Evolutionary conservation across 2,329 filamentous ascomycete species (phyloP).

Genomic region (Proliferodiscus dingleyae): DNA sequence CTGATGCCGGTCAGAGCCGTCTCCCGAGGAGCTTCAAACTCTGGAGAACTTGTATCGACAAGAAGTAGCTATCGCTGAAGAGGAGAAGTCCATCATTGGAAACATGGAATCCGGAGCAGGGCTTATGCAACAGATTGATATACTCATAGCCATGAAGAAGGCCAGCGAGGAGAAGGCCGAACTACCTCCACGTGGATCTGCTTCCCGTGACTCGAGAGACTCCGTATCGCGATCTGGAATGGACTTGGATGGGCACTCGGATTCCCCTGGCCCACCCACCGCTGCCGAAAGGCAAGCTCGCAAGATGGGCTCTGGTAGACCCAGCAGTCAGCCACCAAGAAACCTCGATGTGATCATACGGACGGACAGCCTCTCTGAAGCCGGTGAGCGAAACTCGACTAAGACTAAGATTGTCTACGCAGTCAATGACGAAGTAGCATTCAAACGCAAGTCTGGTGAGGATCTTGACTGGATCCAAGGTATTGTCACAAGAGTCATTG

Average conservation of each 20-base stretch:
- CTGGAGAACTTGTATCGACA: too few species aligned
- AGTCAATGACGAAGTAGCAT: slow-evolving; percentile 61
- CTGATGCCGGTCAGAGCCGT: background rate
- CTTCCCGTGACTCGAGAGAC: slow-evolving; percentile 20
- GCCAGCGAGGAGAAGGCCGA: slow-evolving; percentile 22
- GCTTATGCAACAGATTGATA: slow-evolving; percentile 9
- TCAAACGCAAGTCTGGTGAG: slow-evolving; percentile 53
- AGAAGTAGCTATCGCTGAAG: slow-evolving; percentile 19
- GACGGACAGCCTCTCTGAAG: slow-evolving; percentile 21
- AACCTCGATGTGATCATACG: slow-evolving; percentile 17
- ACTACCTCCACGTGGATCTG: slow-evolving; percentile 13
- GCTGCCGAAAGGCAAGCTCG: slow-evolving; percentile 26
- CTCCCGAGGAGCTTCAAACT: background rate
- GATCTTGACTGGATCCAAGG: slow-evolving; percentile 68
- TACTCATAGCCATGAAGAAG: slow-evolving; percentile 20
- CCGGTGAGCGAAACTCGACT: slow-evolving; percentile 15
- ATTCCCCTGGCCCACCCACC: slow-evolving; percentile 30
- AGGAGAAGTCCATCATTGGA: slow-evolving; percentile 14
- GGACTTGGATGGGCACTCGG: slow-evolving; percentile 29
- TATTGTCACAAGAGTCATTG: slow-evolving; percentile 68
- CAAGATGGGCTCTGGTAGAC: slow-evolving; percentile 24
- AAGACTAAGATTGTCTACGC: slow-evolving; percentile 51
- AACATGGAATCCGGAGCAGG: slow-evolving; percentile 5
- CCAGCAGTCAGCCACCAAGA: slow-evolving; percentile 29
- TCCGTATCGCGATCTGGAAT: slow-evolving; percentile 24